phyloP scores from a whole-genome alignment of 1,284 basidiomycete species.

The Gymnopus androsaceus region DNA sequence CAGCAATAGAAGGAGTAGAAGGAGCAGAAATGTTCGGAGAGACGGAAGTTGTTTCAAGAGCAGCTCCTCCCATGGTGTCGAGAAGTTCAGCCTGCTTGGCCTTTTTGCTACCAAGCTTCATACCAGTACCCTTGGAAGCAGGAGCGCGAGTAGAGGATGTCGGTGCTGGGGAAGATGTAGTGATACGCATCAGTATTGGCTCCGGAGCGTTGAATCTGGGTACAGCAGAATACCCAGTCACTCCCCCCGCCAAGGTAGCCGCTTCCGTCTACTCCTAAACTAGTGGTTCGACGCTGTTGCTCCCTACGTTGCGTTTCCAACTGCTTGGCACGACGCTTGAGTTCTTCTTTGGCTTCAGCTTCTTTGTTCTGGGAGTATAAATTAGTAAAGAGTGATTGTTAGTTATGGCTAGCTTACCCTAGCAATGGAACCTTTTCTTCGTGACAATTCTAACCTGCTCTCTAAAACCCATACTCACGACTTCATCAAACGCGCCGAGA shows the following conservation, averaged over 20 bases:
- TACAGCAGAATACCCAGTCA: conserved; percentile 69
- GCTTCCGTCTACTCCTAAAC: conserved; percentile 42
- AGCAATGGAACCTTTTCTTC: conserved; percentile 99
- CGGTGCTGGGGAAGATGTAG: conserved; percentile 50
- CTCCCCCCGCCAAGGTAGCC: conserved; percentile 66
- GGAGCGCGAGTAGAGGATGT: conserved; percentile 58
- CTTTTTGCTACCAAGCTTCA: conserved; percentile 97
- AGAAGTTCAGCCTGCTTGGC: conserved; percentile 85
- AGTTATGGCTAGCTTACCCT: conserved; percentile 73
- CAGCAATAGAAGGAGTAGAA: conserved; percentile 54
- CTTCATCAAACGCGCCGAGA: conserved; percentile 95
- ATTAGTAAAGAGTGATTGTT: no score
- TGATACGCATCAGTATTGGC: conserved; percentile 43
- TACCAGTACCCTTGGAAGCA: conserved; percentile 93
- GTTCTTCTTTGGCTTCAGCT: conserved; percentile 98
- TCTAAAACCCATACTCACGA: conserved; percentile 91
- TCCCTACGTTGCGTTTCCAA: conserved; percentile 97
- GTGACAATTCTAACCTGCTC: conserved; percentile 97
- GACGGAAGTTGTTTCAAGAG: conserved; percentile 49
- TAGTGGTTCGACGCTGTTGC: conserved; percentile 73
- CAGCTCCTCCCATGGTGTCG: conserved; percentile 84
- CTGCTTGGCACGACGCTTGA: conserved; percentile 97
- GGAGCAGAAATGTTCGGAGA: conserved; percentile 61
- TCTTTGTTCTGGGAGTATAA: conserved; percentile 84
- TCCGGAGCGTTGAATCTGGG: conserved; percentile 71